phyloP scores from a whole-genome alignment of 2,329 filamentous ascomycete genomes.

The Elsinoe necatrix region DNA sequence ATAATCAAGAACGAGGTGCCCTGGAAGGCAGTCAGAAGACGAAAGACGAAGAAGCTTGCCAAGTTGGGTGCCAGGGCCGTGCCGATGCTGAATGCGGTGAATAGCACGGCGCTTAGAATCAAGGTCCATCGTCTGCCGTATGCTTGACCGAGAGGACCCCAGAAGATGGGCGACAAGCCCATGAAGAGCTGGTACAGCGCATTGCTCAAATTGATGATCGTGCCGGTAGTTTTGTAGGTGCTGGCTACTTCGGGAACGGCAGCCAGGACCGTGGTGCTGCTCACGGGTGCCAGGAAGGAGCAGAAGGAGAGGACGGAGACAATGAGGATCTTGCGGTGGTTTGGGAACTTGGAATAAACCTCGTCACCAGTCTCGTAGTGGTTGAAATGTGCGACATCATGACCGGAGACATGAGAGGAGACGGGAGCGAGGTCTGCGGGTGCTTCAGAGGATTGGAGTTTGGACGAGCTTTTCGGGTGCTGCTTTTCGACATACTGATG shows the following conservation, averaged over 20 bases:
- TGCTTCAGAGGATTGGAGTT: not conserved
- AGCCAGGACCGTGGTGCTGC: constrained; percentile 63
- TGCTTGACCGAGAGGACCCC: constrained; percentile 56
- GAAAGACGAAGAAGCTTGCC: constrained; percentile 63
- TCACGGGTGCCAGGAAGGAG: constrained; percentile 66
- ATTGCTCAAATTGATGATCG: constrained; percentile 65
- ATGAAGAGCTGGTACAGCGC: constrained; percentile 63
- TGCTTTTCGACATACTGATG: not conserved
- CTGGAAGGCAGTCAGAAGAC: constrained; percentile 65
- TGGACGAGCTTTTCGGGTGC: not conserved
- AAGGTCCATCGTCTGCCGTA: constrained; percentile 43
- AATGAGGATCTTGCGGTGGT: constrained; percentile 55
- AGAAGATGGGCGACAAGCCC: constrained; percentile 61
- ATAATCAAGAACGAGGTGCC: constrained; percentile 67
- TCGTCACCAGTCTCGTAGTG: constrained; percentile 42
- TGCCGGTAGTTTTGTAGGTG: constrained; percentile 56
- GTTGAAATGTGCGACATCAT: constrained; percentile 22
- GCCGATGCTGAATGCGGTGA: constrained; percentile 61
- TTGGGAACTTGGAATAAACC: constrained; percentile 56
- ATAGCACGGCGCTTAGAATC: constrained; percentile 52
- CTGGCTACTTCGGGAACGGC: constrained; percentile 65
- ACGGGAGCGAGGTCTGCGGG: constrained; percentile 17
- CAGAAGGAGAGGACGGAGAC: constrained; percentile 64
- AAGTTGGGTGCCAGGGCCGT: constrained; percentile 66
- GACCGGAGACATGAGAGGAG: constrained; percentile 19